These are phyloP conservation scores for Spinacia oleracea DNA, from an alignment of 179 eudicot species.

Conservation along the genomic window DNA sequence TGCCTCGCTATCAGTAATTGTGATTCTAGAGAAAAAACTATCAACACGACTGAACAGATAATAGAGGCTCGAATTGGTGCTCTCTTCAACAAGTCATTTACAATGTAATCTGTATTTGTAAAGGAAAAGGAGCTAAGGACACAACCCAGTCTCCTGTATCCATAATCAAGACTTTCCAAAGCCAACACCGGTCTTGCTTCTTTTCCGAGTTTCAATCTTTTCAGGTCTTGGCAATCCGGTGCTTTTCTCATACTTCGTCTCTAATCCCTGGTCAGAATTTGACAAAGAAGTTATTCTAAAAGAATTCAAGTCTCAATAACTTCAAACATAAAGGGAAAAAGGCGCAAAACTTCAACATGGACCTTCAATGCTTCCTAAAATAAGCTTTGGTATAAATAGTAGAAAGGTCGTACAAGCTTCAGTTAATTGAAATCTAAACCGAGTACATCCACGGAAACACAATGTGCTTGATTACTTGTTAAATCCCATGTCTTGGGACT, in stretches of 20 bases:
- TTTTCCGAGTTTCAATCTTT: constrained; percentile 52
- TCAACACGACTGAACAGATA: background rate
- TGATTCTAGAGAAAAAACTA: background rate
- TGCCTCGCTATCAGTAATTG: background rate
- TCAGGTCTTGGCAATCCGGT: constrained; percentile 78
- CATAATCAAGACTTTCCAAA: constrained; percentile 56
- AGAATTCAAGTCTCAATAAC: background rate
- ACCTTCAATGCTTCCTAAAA: no score
- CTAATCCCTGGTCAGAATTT: constrained; percentile 53
- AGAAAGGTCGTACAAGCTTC: no score
- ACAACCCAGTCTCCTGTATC: background rate
- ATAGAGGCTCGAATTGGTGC: background rate
- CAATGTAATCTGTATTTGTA: background rate
- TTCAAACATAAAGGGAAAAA: background rate
- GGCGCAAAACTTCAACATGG: background rate
- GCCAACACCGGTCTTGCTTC: constrained; percentile 59
- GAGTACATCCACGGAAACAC: no score
- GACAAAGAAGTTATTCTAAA: background rate
- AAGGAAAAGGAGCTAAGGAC: background rate
- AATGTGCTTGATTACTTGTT: no score
- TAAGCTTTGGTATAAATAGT: no score
- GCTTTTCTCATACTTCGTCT: constrained; percentile 64
- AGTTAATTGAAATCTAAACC: no score
- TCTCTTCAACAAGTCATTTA: background rate
- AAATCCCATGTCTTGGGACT: background rate